Evolutionary conservation across 169 alveolate genomes (phyloP).

Genomic region (Eimeria zaria): DNA sequence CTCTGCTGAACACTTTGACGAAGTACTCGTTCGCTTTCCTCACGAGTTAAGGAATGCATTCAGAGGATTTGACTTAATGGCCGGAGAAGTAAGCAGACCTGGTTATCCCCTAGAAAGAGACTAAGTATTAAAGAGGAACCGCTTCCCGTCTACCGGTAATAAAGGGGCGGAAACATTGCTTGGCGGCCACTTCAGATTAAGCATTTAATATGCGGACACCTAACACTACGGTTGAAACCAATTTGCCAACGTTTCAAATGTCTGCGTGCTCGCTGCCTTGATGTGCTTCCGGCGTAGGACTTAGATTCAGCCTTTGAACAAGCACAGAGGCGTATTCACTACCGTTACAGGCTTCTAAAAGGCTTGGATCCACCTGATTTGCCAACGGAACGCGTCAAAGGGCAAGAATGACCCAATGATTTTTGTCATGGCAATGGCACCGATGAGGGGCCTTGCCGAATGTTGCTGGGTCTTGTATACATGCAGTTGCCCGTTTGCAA

Average conservation of each 20-base stretch:
- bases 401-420: neutral
- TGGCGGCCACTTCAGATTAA: neutral
- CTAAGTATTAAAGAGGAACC: neutral
- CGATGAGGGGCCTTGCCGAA: neutral
- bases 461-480: neutral
- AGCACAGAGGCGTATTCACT: slow-evolving; percentile 29
- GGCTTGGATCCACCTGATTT: slow-evolving; percentile 37
- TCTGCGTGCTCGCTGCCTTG: neutral
- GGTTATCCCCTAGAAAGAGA: neutral
- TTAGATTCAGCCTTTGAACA: slow-evolving; percentile 56
- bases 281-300: slow-evolving; percentile 11
- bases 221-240: neutral
- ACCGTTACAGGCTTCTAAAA: slow-evolving; percentile 42
- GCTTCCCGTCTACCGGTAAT: neutral
- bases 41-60: slow-evolving; percentile 67
- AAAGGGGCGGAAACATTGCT: neutral
- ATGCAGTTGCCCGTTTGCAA: neutral
- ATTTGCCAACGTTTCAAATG: neutral
- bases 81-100: slow-evolving; percentile 49
- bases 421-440: neutral
- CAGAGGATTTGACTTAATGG: slow-evolving; percentile 46
- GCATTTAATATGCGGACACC: neutral
- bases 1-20: slow-evolving; percentile 59
- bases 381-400: neutral
- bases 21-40: slow-evolving; percentile 41